Evolutionary conservation across 1,284 basidiomycete species (phyloP), one percentile per base, ranked within the genome.

Genomic region (Coniferiporia sulphurascens): DNA sequence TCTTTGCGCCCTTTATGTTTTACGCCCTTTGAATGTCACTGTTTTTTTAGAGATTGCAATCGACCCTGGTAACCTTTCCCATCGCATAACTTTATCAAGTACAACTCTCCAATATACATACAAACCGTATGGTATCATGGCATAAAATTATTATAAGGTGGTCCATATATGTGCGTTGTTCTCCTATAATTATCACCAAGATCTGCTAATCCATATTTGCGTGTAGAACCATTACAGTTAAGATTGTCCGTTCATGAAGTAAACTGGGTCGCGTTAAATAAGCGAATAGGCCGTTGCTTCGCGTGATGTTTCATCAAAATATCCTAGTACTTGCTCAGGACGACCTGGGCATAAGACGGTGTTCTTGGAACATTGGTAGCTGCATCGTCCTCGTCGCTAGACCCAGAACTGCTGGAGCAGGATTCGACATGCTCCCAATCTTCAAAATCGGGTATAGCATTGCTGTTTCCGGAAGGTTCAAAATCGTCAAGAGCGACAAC

Each of bases 361-460:
- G 50, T 41, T 44, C 57, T 61, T 15, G 45, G 17, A 27, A 22
- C n/a, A 19, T 35, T 22, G 9, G 2, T 15, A 32, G 27, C 44
- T 32, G 19, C 56, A 19, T 61, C 60, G 51, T 54, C 60, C 19
- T 61, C 60, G 22, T 61, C 60, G 27, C 60, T 55, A 15, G 55
- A 57, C 22, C 48, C 32, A 21, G 59, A 44, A 27, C 27, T 27
- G 32, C 49, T 50, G 27, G 56, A 50, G 36, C 27, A 59, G 36
- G 56, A 58, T 32, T 52, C 50, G 32, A 61, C 36, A 50, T 61
- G 60, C 44, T 61, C 60, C 60, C 60, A 61, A 10, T 61, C 60
- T 17, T 61, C 60, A 41, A 52, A 38, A 5, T 13, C 43, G 17
- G 48, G 48, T 12, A 46, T 41, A 21, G 32, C 49, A 19, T 15